Percentiles rank a stretch among this genome's conserved stretches.
These are phyloP conservation scores for Macadamia tetraphylla DNA, from an alignment of 164 flowering plant species.

Conservation along the genomic window DNA sequence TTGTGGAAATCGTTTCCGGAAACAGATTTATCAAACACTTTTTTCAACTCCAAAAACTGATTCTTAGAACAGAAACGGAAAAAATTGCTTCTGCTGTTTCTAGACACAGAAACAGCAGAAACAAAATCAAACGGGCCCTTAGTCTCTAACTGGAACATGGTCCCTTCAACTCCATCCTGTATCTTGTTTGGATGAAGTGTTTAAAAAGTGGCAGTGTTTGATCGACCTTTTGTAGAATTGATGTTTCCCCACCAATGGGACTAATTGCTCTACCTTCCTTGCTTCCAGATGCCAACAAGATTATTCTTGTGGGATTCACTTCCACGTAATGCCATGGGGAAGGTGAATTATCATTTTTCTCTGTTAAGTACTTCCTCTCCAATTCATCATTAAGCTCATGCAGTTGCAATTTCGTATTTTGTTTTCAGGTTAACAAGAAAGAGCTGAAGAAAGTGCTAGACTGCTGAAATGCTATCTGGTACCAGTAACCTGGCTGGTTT, in stretches of 20 bases:
- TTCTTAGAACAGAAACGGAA: too few species aligned
- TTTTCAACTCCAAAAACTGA: too few species aligned
- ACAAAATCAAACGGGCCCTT: too few species aligned
- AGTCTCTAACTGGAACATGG: too few species aligned
- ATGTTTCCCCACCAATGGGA: neutral
- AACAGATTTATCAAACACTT: too few species aligned
- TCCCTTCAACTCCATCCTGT: neutral
- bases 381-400: neutral
- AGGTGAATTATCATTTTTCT: constrained; percentile 37
- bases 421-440: constrained; percentile 60
- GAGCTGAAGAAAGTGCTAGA: constrained; percentile 27
- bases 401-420: neutral
- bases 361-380: neutral
- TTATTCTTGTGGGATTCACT: constrained; percentile 72
- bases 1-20: too few species aligned
- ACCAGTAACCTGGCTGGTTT: too few species aligned
- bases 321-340: constrained; percentile 97
- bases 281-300: constrained; percentile 68
- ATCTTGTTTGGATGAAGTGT: neutral
- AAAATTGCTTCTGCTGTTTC: too few species aligned
- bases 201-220: neutral
- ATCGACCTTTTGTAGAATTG: too few species aligned
- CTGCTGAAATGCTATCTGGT: constrained; percentile 2
- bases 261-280: neutral
- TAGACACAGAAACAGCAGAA: too few species aligned